phyloP scores from a whole-genome alignment of 768 basidiomycete genomes.

The Mrakia frigida region DNA sequence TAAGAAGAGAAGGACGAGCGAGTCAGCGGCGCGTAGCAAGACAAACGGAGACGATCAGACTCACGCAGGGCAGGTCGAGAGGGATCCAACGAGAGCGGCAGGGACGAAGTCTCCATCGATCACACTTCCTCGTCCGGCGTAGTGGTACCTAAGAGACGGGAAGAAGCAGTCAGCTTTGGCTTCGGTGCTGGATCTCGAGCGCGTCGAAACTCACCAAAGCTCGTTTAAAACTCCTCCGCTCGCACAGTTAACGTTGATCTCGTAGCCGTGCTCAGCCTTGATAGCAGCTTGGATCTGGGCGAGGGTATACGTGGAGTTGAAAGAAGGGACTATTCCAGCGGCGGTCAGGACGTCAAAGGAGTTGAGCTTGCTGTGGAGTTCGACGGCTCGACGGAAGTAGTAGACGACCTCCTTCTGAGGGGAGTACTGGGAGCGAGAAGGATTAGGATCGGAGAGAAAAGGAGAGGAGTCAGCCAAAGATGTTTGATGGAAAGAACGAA shows the following conservation, averaged over 20 bases:
- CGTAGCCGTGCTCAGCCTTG: slow-evolving; percentile 21
- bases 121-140: slow-evolving; percentile 24
- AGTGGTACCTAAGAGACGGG: slow-evolving; percentile 23
- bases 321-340: slow-evolving; percentile 70
- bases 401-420: slow-evolving; percentile 37
- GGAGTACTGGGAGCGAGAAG: slow-evolving; percentile 31
- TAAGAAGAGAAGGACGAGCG: neutral
- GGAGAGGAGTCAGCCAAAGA: neutral
- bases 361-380: slow-evolving; percentile 56
- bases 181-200: too few relatives aligned
- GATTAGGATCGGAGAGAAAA: too few relatives aligned
- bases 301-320: slow-evolving; percentile 56
- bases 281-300: slow-evolving; percentile 35
- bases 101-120: slow-evolving; percentile 34
- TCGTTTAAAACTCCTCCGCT: slow-evolving; percentile 23
- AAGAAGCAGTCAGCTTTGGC: neutral
- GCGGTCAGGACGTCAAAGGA: slow-evolving; percentile 66
- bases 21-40: neutral
- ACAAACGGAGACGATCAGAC: neutral
- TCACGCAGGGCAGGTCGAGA: slow-evolving; percentile 32
- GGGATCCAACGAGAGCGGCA: slow-evolving; percentile 13
- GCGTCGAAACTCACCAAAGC: slow-evolving; percentile 18
- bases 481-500: too few relatives aligned
- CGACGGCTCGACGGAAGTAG: slow-evolving; percentile 49
- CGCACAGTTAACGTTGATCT: slow-evolving; percentile 32